Evolutionary conservation across 257 asterid species (phyloP), one percentile per base, ranked within the genome.

Genomic region (Linderniella brevidens): DNA sequence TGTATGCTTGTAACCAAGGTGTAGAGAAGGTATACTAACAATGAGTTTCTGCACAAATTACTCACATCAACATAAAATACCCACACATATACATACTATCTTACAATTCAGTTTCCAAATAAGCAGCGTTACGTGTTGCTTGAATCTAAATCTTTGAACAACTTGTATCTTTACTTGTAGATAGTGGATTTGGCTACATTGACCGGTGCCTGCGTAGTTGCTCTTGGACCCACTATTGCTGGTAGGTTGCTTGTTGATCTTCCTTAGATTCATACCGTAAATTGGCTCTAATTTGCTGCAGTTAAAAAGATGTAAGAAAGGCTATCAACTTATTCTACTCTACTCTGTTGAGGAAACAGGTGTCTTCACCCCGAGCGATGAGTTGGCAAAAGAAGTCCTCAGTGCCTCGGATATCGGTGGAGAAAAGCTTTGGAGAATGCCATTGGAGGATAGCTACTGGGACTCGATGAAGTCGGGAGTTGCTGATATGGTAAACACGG

Each of bases 401-500:
- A 82, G 63, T 48, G 96, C 98, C 35, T 71, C 96, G 12, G 96
- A 81, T 76, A 46, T 48, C 7, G 74, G 92, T 18, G 96, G 94
- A 17, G 98, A 88, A 58, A 88, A 85, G 45, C 77, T 88, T 18
- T 88, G 98, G 94, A 81, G 98, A 63, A 53, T 88, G 83, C 98
- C 96, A 0, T 32, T 88, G 79, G 98, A 88, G 72, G 98, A 88
- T 37, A 78, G 83, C 56, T 88, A 88, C 17, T 88, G 98, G 98
- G 98, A 88, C 41, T 58, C 81, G 4, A 88, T 88, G 98, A 88
- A 78, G 59, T 88, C 98, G 0, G 85, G 94, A 38, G 93, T 85
- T 52, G 99, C 99, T 40, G 99, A 90, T 67, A 85, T 90, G 99
- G 96, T 77, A 19, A 90, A 90, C 51, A 85, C 93, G 0, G 99